These are phyloP conservation scores for Geosmithia flava DNA, from an alignment of 2,329 filamentous ascomycete species.

Conservation along the genomic window DNA sequence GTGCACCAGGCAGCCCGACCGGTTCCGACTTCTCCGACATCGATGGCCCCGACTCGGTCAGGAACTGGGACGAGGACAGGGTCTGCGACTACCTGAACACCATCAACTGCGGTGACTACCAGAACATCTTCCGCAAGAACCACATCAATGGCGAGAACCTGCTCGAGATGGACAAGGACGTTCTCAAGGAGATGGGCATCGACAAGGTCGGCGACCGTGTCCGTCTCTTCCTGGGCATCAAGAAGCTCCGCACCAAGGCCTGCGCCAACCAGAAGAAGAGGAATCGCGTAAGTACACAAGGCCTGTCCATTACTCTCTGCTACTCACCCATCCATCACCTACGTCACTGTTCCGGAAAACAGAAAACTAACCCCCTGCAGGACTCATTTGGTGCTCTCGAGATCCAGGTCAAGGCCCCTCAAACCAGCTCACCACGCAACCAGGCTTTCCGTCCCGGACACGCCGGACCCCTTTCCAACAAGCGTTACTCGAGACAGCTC, in stretches of 20 bases:
- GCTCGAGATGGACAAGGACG: constrained; percentile 91
- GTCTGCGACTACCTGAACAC: constrained; percentile 85
- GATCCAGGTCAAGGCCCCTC: constrained; percentile 33
- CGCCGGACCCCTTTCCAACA: constrained; percentile 32
- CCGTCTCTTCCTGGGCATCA: constrained; percentile 75
- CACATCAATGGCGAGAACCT: constrained; percentile 97
- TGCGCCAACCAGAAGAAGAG: constrained; percentile 70
- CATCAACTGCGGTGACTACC: constrained; percentile 91
- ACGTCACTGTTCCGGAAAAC: neutral
- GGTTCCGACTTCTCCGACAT: constrained; percentile 86
- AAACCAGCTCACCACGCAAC: constrained; percentile 37
- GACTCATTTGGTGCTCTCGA: constrained; percentile 78
- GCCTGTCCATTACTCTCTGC: neutral
- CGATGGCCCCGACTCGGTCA: constrained; percentile 62
- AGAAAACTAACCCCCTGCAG: constrained; percentile 25
- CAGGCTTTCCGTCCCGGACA: constrained; percentile 41
- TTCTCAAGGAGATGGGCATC: constrained; percentile 94
- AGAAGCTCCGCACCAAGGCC: constrained; percentile 66
- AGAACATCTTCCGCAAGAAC: constrained; percentile 78
- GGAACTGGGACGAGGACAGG: constrained; percentile 82
- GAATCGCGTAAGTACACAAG: constrained; percentile 53
- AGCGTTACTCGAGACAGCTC: constrained; percentile 52
- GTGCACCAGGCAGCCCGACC: constrained; percentile 50
- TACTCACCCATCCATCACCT: neutral
- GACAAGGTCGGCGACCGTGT: constrained; percentile 96